Evolutionary conservation across 83 land plant species (phyloP).

Genomic region (Isoetes engelmannii): DNA sequence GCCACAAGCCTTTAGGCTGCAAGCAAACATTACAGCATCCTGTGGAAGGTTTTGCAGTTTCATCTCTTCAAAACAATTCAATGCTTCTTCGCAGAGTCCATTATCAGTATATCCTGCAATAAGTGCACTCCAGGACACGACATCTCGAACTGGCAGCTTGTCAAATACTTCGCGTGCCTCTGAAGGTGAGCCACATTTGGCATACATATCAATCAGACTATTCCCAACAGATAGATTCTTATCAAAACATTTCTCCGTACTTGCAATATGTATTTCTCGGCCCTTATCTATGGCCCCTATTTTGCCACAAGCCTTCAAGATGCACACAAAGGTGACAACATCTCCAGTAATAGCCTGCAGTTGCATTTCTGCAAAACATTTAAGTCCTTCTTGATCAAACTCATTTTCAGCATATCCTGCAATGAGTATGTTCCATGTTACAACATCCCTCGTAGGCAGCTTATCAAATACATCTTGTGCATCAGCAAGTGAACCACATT

Average conservation of each 20-base stretch:
- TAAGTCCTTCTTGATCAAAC: not conserved
- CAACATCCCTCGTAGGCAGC: not conserved
- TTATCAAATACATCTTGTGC: not conserved
- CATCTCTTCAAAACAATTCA: not conserved
- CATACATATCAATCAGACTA: conserved; percentile 10
- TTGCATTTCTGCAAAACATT: not conserved
- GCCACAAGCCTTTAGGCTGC: conserved; percentile 6
- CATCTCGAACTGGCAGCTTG: not conserved
- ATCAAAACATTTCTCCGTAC: not conserved
- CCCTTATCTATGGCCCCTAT: not conserved
- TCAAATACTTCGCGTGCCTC: conserved; percentile 9
- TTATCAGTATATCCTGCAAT: not conserved
- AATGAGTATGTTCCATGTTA: not conserved
- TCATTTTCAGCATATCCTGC: not conserved
- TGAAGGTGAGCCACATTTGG: conserved; percentile 7
- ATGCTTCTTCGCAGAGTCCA: not conserved
- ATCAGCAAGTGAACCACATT: not conserved
- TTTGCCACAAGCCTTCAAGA: not conserved
- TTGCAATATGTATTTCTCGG: not conserved
- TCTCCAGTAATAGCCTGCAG: not conserved
- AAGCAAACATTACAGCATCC: conserved; percentile 3
- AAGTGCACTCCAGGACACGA: not conserved
- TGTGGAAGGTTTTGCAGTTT: not conserved
- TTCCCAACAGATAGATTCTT: conserved; percentile 1
- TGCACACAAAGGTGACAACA: not conserved